A percentile compares a stretch with the other conserved stretches of the same genome.
Conservation (phyloP, 1,284 basidiomycete genomes). For the Hypsizygus ulmarius region DNA sequence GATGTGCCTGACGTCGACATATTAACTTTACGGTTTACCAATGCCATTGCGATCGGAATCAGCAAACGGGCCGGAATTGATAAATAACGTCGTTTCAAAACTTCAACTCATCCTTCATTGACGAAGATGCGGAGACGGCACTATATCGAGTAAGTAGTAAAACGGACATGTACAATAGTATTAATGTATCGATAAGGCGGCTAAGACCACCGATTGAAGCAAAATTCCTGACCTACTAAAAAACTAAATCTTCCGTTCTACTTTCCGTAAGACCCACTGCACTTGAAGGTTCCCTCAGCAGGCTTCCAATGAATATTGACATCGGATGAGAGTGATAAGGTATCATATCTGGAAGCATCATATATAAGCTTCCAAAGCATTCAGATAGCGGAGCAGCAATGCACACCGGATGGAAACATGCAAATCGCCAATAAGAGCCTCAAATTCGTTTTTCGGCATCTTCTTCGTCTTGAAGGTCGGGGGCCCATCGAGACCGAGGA, state of each 20-base stretch:
- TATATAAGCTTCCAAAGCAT: not conserved
- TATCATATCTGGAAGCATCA: conserved; percentile 34
- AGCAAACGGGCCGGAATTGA: not conserved
- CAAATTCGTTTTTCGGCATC: conserved; percentile 43
- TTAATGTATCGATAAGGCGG: no score
- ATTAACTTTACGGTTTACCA: not conserved
- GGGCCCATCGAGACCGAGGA: conserved; percentile 44
- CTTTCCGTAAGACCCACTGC: conserved; percentile 26
- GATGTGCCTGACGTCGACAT: not conserved
- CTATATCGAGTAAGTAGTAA: no score
- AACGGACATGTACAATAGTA: no score
- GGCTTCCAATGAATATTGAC: conserved; percentile 49
- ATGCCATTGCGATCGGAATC: not conserved
- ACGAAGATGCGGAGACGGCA: no score
- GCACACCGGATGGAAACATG: conserved; percentile 28
- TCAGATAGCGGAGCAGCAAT: not conserved
- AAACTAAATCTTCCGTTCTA: not conserved
- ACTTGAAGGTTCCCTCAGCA: conserved; percentile 44
- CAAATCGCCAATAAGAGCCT: conserved; percentile 32
- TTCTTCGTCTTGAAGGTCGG: conserved; percentile 56
- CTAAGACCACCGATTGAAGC: no score
- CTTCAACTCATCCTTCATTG: no score
- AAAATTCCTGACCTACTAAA: no score
- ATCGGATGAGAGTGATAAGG: conserved; percentile 41
- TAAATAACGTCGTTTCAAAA: no score